Conservation (phyloP, 345 rosid genomes). For the Iberis pinnata region DNA sequence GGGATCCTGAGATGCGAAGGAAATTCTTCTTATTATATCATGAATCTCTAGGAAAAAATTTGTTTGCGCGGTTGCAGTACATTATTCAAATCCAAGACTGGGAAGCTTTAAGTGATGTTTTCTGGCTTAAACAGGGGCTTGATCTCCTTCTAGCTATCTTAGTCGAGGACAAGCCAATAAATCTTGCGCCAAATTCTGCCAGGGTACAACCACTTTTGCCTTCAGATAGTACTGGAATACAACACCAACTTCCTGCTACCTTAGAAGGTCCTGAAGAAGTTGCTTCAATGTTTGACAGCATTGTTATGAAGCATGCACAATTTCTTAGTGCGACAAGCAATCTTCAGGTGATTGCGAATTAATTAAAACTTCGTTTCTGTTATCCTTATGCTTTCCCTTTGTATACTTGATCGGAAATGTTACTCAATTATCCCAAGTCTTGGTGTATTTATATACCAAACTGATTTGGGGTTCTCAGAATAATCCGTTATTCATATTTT, state of each 20-base stretch:
- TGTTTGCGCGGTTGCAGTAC: slow-evolving; percentile 75
- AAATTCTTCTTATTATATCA: slow-evolving; percentile 81
- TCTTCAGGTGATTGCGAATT: slow-evolving; percentile 61
- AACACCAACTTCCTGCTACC: slow-evolving; percentile 48
- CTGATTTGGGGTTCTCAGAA: background rate
- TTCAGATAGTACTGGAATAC: slow-evolving; percentile 57
- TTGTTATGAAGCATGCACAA: slow-evolving; percentile 78
- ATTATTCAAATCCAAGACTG: slow-evolving; percentile 89
- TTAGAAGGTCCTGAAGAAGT: slow-evolving; percentile 66
- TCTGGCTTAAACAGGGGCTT: slow-evolving; percentile 99
- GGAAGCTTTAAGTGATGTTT: slow-evolving; percentile 98
- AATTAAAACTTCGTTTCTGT: background rate
- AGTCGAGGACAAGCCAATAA: slow-evolving; percentile 81
- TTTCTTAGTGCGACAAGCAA: slow-evolving; percentile 79
- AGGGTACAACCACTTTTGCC: slow-evolving; percentile 60
- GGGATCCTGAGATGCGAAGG: slow-evolving; percentile 84
- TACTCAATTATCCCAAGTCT: background rate
- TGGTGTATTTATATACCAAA: slow-evolving; percentile 6
- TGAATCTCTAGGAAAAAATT: slow-evolving; percentile 66
- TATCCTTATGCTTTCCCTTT: slow-evolving; percentile 16
- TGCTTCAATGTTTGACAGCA: slow-evolving; percentile 66
- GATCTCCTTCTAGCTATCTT: slow-evolving; percentile 91
- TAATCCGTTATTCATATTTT: slow-evolving; percentile 2
- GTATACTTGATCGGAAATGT: slow-evolving; percentile 12
- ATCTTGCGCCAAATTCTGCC: slow-evolving; percentile 95